Evolutionary conservation across 2,329 filamentous ascomycete genomes (phyloP).

Genomic region (Fusarium buxicola): DNA sequence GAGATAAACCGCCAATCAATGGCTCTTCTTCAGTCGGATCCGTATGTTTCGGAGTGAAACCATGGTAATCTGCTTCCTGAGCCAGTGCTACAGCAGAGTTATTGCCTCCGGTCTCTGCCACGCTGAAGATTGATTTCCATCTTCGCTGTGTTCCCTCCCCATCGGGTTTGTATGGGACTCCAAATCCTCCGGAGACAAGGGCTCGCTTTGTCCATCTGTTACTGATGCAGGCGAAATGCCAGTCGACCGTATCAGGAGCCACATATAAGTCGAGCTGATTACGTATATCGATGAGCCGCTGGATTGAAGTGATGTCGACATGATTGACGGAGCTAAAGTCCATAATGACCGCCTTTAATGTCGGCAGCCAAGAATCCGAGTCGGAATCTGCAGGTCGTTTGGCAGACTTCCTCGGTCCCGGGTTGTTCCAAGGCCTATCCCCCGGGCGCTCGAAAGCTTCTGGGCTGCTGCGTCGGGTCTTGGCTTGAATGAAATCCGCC

Average conservation of each 20-base stretch:
- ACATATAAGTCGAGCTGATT: constrained; percentile 93
- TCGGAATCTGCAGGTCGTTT: constrained; percentile 51
- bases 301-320: constrained; percentile 91
- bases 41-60: constrained; percentile 47
- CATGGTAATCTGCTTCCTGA: constrained; percentile 68
- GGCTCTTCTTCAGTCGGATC: constrained; percentile 52
- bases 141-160: constrained; percentile 64
- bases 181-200: constrained; percentile 87
- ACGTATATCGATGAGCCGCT: constrained; percentile 92
- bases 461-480: constrained; percentile 81
- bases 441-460: constrained; percentile 72
- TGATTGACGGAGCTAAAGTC: constrained; percentile 96
- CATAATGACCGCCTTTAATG: constrained; percentile 88
- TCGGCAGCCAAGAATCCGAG: constrained; percentile 66
- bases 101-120: constrained; percentile 83
- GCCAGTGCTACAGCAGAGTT: constrained; percentile 77
- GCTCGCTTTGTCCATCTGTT: constrained; percentile 93
- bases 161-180: constrained; percentile 72
- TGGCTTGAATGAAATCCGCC: constrained; percentile 72
- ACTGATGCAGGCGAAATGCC: constrained; percentile 95
- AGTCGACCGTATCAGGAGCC: constrained; percentile 84
- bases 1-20: constrained; percentile 38
- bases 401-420: constrained; percentile 70
- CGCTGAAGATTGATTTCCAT: constrained; percentile 96
- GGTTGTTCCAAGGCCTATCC: constrained; percentile 96